Evolutionary conservation across 495 filamentous ascomycete species (phyloP).

Genomic region (Neurospora hispaniola): DNA sequence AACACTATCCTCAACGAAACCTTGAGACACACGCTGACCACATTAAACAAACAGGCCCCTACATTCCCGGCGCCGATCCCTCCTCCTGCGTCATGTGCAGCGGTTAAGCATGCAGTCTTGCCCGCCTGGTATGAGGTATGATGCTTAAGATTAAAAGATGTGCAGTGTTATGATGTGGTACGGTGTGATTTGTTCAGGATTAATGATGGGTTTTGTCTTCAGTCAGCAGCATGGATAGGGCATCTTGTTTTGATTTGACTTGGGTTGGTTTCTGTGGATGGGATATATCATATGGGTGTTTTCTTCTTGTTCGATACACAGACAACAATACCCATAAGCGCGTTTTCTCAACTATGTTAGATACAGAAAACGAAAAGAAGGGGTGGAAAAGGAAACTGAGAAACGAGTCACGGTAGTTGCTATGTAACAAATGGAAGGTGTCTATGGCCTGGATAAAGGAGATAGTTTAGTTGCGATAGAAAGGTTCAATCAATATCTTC

Average conservation of each 20-base stretch:
- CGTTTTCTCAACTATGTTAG: neutral
- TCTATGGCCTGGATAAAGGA: no score
- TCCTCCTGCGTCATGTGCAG: constrained; percentile 75
- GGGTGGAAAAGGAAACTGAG: neutral
- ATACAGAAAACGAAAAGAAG: neutral
- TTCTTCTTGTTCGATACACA: neutral
- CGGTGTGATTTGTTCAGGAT: neutral
- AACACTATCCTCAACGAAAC: no score
- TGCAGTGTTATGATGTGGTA: neutral
- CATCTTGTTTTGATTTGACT: neutral
- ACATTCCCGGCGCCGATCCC: no score
- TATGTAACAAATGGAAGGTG: neutral
- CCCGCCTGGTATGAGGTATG: neutral
- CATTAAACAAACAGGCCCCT: constrained; percentile 19
- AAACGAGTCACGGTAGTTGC: neutral
- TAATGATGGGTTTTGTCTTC: neutral
- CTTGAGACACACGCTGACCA: constrained; percentile 14
- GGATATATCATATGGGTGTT: neutral
- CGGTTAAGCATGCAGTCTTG: constrained; percentile 35
- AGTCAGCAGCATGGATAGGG: neutral
- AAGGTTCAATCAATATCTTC: no score
- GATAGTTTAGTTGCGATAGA: no score
- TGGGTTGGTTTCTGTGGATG: neutral
- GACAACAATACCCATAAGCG: neutral
- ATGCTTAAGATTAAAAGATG: neutral